phyloP scores from a whole-genome alignment of 73 alveolate species.

The Paramecium biaurelia region DNA sequence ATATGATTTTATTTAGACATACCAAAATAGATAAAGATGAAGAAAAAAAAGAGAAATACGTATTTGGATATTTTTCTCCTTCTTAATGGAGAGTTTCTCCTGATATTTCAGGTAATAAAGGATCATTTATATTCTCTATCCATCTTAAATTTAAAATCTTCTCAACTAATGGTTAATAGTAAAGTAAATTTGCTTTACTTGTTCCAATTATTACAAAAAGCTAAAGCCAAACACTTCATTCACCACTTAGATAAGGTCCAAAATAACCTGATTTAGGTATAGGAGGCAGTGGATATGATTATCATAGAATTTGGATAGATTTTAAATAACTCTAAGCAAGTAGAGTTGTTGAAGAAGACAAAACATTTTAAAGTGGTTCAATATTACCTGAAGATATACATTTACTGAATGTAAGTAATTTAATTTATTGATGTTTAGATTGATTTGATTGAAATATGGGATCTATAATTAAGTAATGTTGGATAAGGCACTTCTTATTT shows the following conservation, averaged over 20 bases:
- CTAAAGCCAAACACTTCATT: not conserved
- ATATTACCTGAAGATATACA: not conserved
- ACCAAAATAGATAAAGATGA: not conserved
- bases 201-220: slow-evolving; percentile 26
- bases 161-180: not conserved
- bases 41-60: not conserved
- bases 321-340: slow-evolving; percentile 31
- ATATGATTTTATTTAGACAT: slow-evolving; percentile 35
- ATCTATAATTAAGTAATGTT: not conserved
- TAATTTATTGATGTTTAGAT: not conserved
- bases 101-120: slow-evolving; percentile 31
- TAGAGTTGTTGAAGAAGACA: slow-evolving; percentile 17
- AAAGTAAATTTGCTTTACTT: slow-evolving; percentile 31
- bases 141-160: slow-evolving; percentile 4
- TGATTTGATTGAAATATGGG: slow-evolving; percentile 44
- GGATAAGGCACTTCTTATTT: slow-evolving; percentile 39
- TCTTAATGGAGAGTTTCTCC: slow-evolving; percentile 39
- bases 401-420: not conserved
- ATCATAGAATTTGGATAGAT: slow-evolving; percentile 47
- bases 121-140: not conserved
- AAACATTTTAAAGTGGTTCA: slow-evolving; percentile 12
- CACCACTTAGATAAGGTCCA: not conserved
- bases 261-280: slow-evolving; percentile 40
- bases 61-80: not conserved
- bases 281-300: slow-evolving; percentile 54